Evolutionary conservation across 2,329 filamentous ascomycete genomes (phyloP), one percentile per base, ranked within the genome.

Genomic region (Myriangium duriaei): DNA sequence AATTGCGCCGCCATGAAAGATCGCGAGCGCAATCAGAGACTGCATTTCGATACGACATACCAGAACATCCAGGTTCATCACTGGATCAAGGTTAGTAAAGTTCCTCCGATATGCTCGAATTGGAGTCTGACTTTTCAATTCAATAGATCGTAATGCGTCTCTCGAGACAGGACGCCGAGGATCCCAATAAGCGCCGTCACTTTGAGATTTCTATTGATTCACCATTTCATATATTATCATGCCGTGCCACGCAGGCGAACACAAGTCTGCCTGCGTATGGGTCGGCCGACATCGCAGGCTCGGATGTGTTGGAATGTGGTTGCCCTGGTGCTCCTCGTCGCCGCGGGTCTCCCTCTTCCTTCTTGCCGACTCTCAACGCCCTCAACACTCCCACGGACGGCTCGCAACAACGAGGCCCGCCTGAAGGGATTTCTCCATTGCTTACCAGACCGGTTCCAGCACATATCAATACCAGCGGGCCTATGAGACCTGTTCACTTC

Each of bases 171-270:
- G 87, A 94, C 49, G 72, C 78, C 28, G 75, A 79, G 9, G 82
- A 93, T 50, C 77, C 85, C 0, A 68, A 67, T 1, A 87, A 87
- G 53, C 75, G 86, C 45, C 74, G 86, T 21, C 87, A 94, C 55
- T 95, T 93, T 49, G 87, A 95, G 58, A 94, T 94, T 51, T 93
- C 85, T 48, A 95, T 95, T 49, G 87, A 95, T 60, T 94, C 86
- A 1, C 87, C 87, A 1, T 88, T 95, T 55, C 88, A 88, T 44
- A 84, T 94, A 32, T 79, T 94, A 33, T 88, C 87, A 45, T 95
- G 87, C 63, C 82, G 82, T 45, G 86, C 87, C n/a, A 92, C 85
- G 1, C 82, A 91, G 55, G 80, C 83, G 34, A 94, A 94, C 58
- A 93, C 81, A 16, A 76, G 77, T 10, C 70, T 94, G 9, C 87